Conservation (phyloP, 108 stramenopile species). For the Cyclotella cryptica region DNA sequence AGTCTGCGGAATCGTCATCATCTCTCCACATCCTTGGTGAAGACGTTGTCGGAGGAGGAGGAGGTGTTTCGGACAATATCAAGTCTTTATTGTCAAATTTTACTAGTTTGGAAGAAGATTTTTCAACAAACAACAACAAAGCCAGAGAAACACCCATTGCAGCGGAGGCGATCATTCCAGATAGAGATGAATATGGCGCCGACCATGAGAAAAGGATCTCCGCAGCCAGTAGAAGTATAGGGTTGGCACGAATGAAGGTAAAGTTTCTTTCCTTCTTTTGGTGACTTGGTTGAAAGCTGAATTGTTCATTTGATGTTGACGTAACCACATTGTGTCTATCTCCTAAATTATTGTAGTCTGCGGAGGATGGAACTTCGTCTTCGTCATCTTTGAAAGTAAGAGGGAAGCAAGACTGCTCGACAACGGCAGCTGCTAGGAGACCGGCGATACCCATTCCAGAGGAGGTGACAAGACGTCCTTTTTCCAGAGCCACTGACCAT, state of each 20-base stretch:
- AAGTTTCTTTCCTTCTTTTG: constrained; percentile 20
- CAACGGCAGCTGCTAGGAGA: constrained; percentile 31
- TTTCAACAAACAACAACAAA: constrained; percentile 34
- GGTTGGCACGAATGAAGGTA: constrained; percentile 20
- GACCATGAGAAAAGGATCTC: constrained; percentile 38
- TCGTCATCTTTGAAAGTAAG: constrained; percentile 24
- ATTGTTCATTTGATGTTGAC: constrained; percentile 46
- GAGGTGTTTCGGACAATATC: constrained; percentile 31
- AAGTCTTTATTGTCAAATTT: constrained; percentile 27
- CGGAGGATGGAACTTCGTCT: constrained; percentile 4
- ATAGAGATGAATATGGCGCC: constrained; percentile 45
- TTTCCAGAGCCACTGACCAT: constrained; percentile 45
- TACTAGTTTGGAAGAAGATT: constrained; percentile 10
- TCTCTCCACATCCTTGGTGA: constrained; percentile 19
- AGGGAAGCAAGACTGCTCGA: constrained; percentile 37
- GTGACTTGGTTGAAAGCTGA: constrained; percentile 31
- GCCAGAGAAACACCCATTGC: constrained; percentile 29
- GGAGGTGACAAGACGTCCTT: constrained; percentile 44
- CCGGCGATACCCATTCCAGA: constrained; percentile 56
- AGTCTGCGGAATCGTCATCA: constrained; percentile 53
- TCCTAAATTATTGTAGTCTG: constrained; percentile 11
- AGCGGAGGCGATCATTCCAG: constrained; percentile 37
- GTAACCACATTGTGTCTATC: constrained; percentile 30
- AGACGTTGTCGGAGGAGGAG: constrained; percentile 32
- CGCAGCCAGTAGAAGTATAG: constrained; percentile 32